phyloP scores from a whole-genome alignment of 2,329 filamentous ascomycete genomes.

The Diaporthe aspalathi region DNA sequence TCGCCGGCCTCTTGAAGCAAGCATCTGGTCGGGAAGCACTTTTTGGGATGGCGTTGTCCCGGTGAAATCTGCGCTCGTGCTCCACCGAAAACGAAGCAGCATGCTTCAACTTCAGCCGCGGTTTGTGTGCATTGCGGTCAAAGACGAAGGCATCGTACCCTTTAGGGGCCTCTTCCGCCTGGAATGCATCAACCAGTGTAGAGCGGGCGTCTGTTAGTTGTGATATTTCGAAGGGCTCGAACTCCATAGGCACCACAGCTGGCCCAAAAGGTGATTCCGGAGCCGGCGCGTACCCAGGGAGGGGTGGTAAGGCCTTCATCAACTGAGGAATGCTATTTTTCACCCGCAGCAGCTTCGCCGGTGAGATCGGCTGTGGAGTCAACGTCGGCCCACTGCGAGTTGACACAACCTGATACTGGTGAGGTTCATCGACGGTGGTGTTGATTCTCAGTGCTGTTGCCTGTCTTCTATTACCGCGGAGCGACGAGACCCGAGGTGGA shows the following conservation, averaged over 20 bases:
- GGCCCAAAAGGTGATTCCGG: conserved; percentile 33
- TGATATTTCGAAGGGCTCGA: conserved; percentile 36
- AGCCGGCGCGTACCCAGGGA: conserved; percentile 49
- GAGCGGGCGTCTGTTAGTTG: conserved; percentile 37
- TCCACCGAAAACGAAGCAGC: conserved; percentile 16
- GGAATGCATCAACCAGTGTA: conserved; percentile 20
- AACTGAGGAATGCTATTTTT: conserved; percentile 63
- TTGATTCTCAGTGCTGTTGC: conserved; percentile 27
- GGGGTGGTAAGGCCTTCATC: conserved; percentile 63
- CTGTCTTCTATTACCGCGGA: conserved; percentile 31
- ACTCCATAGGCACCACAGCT: conserved; percentile 31
- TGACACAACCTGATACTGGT: conserved; percentile 37
- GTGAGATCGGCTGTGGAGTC: conserved; percentile 62
- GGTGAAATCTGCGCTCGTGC: not conserved
- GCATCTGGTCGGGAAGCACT: not conserved
- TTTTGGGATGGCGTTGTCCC: not conserved
- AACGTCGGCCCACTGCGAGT: conserved; percentile 48
- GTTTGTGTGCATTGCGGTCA: conserved; percentile 34
- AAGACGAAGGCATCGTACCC: conserved; percentile 33
- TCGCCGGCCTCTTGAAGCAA: conserved; percentile 1
- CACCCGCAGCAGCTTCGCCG: conserved; percentile 56
- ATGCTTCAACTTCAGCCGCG: conserved; percentile 36
- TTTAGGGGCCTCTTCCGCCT: conserved; percentile 17
- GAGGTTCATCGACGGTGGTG: conserved; percentile 20
- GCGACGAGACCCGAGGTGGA: conserved; percentile 35